Conservation (phyloP, 192 early-diverging fungal genomes). For the Dimargaris xerosporica region DNA sequence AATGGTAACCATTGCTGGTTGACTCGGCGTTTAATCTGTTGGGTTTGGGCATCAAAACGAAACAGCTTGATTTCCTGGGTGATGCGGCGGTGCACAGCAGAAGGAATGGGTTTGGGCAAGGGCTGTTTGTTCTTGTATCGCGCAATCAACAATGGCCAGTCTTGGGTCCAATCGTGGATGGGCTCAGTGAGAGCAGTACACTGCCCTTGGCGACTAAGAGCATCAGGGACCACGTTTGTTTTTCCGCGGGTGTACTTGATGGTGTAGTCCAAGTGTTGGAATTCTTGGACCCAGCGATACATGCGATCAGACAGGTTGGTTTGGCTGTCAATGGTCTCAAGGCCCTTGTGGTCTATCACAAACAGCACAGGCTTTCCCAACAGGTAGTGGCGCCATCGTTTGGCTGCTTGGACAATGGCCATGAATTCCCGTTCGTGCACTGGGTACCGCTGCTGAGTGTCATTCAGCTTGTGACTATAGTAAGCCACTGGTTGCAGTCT, state of each 20-base stretch:
- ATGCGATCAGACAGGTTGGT: not conserved
- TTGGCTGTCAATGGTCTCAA: not conserved
- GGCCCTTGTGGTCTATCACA: not conserved
- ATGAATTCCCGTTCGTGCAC: slow-evolving; percentile 4
- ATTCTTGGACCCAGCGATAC: not conserved
- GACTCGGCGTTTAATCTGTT: not conserved
- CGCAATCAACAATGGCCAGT: not conserved
- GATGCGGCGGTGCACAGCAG: not conserved
- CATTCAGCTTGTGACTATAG: not conserved
- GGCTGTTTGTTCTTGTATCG: not conserved
- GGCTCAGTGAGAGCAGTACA: no score
- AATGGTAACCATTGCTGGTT: not conserved
- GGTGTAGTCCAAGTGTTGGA: not conserved
- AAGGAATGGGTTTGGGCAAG: not conserved
- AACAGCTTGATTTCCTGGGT: not conserved
- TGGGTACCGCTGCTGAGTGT: not conserved
- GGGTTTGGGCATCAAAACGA: not conserved
- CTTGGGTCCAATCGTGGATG: no score
- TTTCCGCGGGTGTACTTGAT: not conserved
- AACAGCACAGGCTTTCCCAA: not conserved
- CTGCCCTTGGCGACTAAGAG: not conserved
- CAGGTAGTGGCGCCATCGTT: not conserved
- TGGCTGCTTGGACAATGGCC: not conserved
- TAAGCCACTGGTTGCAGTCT: slow-evolving; percentile 2
- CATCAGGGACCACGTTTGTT: not conserved